Evolutionary conservation across 805 yeast species (phyloP), one percentile per base, ranked within the genome.

Genomic region (Kodamaea leandrae): DNA sequence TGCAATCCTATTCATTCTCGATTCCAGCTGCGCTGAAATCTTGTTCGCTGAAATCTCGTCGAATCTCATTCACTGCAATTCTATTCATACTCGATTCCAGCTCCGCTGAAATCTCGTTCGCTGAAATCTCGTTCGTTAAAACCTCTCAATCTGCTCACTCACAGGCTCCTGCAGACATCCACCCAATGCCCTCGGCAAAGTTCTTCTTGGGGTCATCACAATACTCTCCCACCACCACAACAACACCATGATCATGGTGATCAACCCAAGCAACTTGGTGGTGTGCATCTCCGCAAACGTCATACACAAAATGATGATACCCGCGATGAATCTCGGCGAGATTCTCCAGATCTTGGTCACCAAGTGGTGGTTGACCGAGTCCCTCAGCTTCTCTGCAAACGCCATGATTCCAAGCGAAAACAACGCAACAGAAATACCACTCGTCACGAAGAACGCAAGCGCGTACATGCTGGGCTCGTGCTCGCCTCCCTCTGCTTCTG

Each of bases 381-480:
- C 82, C n/a, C 53, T 47, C 14, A 74, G 64, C 36, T 61, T 61
- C 52, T 78, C 83, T 1, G 67, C 40, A 4, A 65, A 41, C 0
- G 79, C 81, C 10, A 79, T 37, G 0, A 64, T 44, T 4, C 64
- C 58, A 34, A 78, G 44, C 3, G 63, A 51, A 0, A 64, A 8
- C 35, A 80, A 49, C 0, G 78, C 60, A 3, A 77, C 63, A 38
- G 73, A 66, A 1, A 80, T 46, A 2, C 83, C 83, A 2, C 78
- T 80, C 5, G 78, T 71, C 51, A 76, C 77, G 50, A 63, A 76
- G 39, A 76, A 66, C 16, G 76, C 53, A 10, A 77, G 58, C 2
- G 76, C 79, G 36, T 63, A 59, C 41, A 63, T 47, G 32, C 51
- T 55, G 3, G 57, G 50, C 38, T 62, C 71, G 24, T 55, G 64